Conservation (phyloP, 1,284 basidiomycete genomes). For the Rhodotorula sp. region DNA sequence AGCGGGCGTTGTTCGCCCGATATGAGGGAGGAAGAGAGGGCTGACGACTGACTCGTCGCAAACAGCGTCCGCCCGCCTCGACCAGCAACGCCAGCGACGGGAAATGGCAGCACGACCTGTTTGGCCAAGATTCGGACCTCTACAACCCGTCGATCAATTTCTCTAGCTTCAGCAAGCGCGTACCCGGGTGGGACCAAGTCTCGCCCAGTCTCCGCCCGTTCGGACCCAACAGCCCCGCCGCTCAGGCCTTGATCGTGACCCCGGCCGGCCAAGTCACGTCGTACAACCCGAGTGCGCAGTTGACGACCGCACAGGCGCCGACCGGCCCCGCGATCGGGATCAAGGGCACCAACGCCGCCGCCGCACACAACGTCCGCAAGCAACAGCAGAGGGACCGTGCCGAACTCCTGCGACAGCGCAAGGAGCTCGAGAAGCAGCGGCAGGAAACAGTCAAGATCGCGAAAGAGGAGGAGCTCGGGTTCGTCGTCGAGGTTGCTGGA, state of each 20-base stretch:
- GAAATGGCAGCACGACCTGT: slow-evolving; percentile 37
- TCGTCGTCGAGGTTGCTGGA: slow-evolving; percentile 38
- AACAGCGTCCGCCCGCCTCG: slow-evolving; percentile 8
- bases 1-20: background rate
- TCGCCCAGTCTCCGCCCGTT: slow-evolving; percentile 23
- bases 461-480: slow-evolving; percentile 27
- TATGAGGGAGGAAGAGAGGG: background rate
- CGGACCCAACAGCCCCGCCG: slow-evolving; percentile 26
- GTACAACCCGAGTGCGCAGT: background rate
- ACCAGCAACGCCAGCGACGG: background rate
- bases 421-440: slow-evolving; percentile 12
- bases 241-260: slow-evolving; percentile 9
- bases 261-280: background rate
- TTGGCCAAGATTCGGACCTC: slow-evolving; percentile 15
- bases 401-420: slow-evolving; percentile 6
- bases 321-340: slow-evolving; percentile 9
- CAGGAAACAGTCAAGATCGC: slow-evolving; percentile 10
- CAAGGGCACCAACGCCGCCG: slow-evolving; percentile 10
- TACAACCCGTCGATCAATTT: slow-evolving; percentile 29
- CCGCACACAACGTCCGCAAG: background rate
- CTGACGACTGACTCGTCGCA: background rate
- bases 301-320: background rate
- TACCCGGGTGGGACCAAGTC: background rate
- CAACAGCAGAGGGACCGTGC: slow-evolving; percentile 4
- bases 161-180: background rate